Conservation (phyloP, 2,329 filamentous ascomycete genomes). For the Ceratocystis cacaofunesta region DNA sequence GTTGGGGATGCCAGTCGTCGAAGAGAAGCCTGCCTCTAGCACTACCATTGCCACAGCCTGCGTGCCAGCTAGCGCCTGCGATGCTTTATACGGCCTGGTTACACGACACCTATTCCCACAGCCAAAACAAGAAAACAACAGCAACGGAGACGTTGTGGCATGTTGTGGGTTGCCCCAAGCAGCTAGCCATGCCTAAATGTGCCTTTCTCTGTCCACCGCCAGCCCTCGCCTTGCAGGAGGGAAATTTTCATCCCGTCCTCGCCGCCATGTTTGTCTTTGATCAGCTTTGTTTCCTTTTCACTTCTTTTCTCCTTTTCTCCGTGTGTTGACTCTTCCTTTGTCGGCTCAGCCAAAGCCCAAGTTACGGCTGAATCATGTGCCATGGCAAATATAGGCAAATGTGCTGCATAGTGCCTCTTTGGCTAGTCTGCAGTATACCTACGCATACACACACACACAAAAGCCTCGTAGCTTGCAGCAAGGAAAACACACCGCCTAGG, state of each 20-base stretch:
- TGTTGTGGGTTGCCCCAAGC: not conserved
- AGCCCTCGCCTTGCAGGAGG: not conserved
- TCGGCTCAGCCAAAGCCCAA: not conserved
- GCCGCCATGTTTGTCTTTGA: conserved; percentile 3
- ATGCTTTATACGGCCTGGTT: not conserved
- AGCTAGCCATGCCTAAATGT: not conserved
- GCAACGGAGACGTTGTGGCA: not conserved
- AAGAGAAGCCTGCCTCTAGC: not conserved
- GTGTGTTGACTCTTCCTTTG: not conserved
- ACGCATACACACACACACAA: no score
- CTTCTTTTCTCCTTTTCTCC: not conserved
- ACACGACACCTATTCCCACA: not conserved
- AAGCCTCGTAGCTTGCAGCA: not conserved
- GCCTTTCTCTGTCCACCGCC: not conserved
- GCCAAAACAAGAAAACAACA: not conserved
- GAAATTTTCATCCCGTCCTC: conserved; percentile 1
- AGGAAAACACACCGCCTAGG: not conserved
- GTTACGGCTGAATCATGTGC: not conserved
- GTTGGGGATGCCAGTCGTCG: not conserved
- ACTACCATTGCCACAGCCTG: not conserved
- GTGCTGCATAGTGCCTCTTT: not conserved
- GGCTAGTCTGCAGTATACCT: not conserved
- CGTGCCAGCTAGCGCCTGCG: not conserved
- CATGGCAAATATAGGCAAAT: not conserved
- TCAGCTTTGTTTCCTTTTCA: not conserved